Percentiles rank a stretch among this genome's conserved stretches.
Conservation (phyloP, 257 asterid genomes). For the Nicotiana benthamiana region DNA sequence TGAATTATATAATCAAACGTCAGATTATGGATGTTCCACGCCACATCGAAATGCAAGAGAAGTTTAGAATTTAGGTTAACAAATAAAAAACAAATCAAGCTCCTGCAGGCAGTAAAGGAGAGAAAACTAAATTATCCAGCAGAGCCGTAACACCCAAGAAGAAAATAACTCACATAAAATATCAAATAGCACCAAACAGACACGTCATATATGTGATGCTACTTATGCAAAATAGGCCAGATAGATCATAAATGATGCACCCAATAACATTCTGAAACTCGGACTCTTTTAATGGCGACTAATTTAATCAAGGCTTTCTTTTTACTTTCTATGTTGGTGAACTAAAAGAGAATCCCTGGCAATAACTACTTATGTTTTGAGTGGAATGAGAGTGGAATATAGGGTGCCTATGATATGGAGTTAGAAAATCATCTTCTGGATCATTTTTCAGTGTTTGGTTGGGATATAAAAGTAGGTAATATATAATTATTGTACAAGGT, state of each 20-base stretch:
- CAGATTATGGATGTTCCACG: conserved; percentile 10
- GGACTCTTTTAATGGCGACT: neutral
- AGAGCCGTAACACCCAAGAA: neutral
- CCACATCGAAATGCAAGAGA: neutral
- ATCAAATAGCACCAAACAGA: neutral
- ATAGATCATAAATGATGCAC: neutral
- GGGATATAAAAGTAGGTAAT: neutral
- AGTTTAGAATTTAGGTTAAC: neutral
- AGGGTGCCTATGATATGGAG: neutral
- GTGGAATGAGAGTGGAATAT: neutral
- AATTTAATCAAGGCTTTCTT: neutral
- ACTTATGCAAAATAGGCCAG: neutral
- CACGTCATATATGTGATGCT: neutral
- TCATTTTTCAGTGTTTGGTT: neutral
- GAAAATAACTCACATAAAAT: neutral
- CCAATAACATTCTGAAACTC: neutral
- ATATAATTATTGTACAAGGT: neutral
- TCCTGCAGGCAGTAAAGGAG: neutral
- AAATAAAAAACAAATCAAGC: conserved; percentile 1
- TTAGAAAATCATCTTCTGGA: neutral
- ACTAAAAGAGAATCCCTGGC: neutral
- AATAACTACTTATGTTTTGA: neutral
- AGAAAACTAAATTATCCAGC: neutral
- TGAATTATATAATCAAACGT: conserved; percentile 29
- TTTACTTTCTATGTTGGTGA: neutral